Base-by-base conservation (phyloP, 2,329 filamentous ascomycete genomes). In the Diaporthe caulivora region DNA sequence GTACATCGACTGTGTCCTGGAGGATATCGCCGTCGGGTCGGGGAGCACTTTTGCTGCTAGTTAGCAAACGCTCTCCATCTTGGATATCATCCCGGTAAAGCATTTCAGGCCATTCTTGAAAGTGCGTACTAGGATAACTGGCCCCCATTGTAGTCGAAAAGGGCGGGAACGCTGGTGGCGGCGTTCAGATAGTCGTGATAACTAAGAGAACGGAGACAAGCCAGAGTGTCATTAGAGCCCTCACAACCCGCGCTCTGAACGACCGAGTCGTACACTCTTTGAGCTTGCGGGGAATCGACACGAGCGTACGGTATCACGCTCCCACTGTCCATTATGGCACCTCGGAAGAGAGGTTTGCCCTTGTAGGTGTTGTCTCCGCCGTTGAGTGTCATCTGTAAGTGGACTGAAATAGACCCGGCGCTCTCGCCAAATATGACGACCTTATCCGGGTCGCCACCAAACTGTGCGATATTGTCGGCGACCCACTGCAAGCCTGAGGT, bases 351-450 rank as follows among this genome's bases (percentile, higher is more conserved):
- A 1, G 89, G 85, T 75, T 89, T 87, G 29, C 88, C 90, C 2
- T 92, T 92, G 82, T 93, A 92, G 1, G 84, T 89, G 77, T 88
- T 85, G 78, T 93, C 83, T 0, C 92, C 92, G 62, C 88, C 86
- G 75, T 92, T 91, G 55, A 92, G 80, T 3, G 87, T 80, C 84
- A 91, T 90, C 65, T 93, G 92, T 76, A 92, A 87, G 60, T 89
- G 85, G 1, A 91, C 90, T 0, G 90, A 92, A 70, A 92, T 91
- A 1, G 87, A 81, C 1, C 89, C 88, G 0, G 89, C 88, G 0
- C 84, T 87, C 78, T 92, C 88, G 7, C 92, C 91, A 88, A 88
- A 92, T 68, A 93, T 89, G 0, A 90, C 92, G 4, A 93, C 90
- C 76, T 90, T 90, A 8, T 84, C 82, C 0, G 91, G 89, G 77